Evolutionary conservation across 2,329 filamentous ascomycete species (phyloP).

Genomic region (Diplodia intermedia): DNA sequence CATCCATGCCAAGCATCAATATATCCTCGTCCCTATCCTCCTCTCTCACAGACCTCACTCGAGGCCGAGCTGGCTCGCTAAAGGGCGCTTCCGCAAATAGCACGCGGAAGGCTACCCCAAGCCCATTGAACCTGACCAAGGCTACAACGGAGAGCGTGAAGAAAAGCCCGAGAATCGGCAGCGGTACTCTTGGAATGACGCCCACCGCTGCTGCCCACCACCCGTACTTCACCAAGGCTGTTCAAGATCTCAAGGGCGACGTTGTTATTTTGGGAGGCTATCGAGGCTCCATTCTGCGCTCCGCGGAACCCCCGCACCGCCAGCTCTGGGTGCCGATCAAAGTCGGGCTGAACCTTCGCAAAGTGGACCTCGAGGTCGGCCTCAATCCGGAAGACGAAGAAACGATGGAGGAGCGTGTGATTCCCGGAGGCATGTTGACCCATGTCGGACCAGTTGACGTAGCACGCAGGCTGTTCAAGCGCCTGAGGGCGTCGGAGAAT

Average conservation of each 20-base stretch:
- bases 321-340: slow-evolving; percentile 95
- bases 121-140: slow-evolving; percentile 21
- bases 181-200: slow-evolving; percentile 33
- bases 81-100: slow-evolving; percentile 13
- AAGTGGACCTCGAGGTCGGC: slow-evolving; percentile 88
- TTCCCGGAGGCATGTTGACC: slow-evolving; percentile 85
- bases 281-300: slow-evolving; percentile 85
- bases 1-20: slow-evolving; percentile 51
- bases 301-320: slow-evolving; percentile 79
- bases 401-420: slow-evolving; percentile 80
- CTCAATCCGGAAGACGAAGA: slow-evolving; percentile 83
- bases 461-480: slow-evolving; percentile 79
- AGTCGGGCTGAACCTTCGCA: slow-evolving; percentile 87
- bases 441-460: slow-evolving; percentile 93
- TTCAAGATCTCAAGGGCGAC: slow-evolving; percentile 79
- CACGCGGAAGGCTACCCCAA: slow-evolving; percentile 23
- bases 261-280: slow-evolving; percentile 90
- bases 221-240: slow-evolving; percentile 61
- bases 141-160: slow-evolving; percentile 14
- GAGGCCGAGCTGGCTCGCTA: slow-evolving; percentile 12
- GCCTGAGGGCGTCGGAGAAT: slow-evolving; percentile 76
- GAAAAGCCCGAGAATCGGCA: slow-evolving; percentile 12
- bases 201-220: slow-evolving; percentile 48
- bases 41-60: slow-evolving; percentile 30
- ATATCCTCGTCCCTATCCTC: slow-evolving; percentile 36